phyloP scores from a whole-genome alignment of 441 rosid genomes.

The Euphorbia schlechtendalii region DNA sequence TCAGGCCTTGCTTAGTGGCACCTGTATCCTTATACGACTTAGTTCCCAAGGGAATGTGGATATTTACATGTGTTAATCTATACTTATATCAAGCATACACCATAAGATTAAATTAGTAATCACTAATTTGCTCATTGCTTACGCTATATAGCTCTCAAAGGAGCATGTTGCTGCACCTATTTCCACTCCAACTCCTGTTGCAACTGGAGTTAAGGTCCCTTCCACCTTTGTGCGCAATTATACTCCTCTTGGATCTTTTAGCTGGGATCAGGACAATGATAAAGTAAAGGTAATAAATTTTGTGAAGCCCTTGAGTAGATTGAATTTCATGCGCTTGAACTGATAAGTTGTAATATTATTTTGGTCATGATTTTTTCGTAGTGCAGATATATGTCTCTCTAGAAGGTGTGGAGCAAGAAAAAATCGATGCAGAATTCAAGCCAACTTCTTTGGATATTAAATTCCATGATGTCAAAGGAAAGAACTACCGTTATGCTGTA shows the following conservation, averaged over 20 bases:
- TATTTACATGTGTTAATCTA: too few species aligned
- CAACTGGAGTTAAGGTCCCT: constrained; percentile 40
- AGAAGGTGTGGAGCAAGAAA: constrained; percentile 69
- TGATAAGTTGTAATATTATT: background rate
- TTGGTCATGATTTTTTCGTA: background rate
- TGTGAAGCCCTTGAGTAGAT: background rate
- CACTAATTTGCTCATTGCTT: background rate
- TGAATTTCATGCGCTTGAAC: background rate
- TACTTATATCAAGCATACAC: too few species aligned
- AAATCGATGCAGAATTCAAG: constrained; percentile 63
- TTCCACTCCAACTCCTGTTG: constrained; percentile 36
- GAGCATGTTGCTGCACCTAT: constrained; percentile 25
- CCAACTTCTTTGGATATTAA: constrained; percentile 56
- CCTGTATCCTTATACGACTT: too few species aligned
- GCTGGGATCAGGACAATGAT: constrained; percentile 95
- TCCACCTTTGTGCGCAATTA: constrained; percentile 34
- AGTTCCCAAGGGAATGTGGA: background rate
- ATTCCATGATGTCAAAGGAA: constrained; percentile 72
- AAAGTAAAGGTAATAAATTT: constrained; percentile 65
- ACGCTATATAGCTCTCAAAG: constrained; percentile 35
- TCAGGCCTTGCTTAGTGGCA: too few species aligned
- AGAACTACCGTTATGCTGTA: constrained; percentile 63
- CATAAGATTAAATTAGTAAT: too few species aligned
- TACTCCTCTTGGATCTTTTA: constrained; percentile 57
- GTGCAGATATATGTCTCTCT: constrained; percentile 59